phyloP scores from a whole-genome alignment of 2,329 filamentous ascomycete genomes.

The Epichloe aotearoae region DNA sequence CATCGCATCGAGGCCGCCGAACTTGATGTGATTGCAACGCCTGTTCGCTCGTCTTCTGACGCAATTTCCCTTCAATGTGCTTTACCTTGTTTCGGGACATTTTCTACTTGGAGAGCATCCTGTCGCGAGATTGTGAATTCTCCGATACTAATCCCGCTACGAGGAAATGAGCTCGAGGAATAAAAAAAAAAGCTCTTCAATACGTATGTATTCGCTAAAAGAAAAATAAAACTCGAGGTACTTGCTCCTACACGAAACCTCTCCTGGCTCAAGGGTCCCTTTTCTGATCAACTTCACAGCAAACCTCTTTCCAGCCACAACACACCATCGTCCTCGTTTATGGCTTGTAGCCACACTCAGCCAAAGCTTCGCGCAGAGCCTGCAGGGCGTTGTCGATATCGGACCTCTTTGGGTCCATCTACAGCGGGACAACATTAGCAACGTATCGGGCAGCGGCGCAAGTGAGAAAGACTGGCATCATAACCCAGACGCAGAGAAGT shows the following conservation, averaged over 20 bases:
- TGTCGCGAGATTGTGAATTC: too few relatives aligned
- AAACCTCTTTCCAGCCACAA: neutral
- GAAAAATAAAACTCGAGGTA: neutral
- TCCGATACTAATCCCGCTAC: too few relatives aligned
- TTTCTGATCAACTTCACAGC: neutral
- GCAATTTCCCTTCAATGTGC: too few relatives aligned
- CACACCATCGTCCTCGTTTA: neutral
- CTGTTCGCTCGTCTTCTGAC: too few relatives aligned
- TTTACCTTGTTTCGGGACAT: too few relatives aligned
- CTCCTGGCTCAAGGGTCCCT: neutral
- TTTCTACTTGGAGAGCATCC: too few relatives aligned
- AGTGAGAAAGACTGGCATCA: neutral
- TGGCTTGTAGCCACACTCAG: constrained; percentile 56
- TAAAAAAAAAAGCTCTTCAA: too few relatives aligned
- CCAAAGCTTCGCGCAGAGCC: constrained; percentile 60
- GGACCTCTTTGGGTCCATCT: constrained; percentile 61
- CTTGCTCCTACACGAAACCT: neutral
- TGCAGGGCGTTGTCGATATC: constrained; percentile 78
- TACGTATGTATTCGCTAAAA: neutral
- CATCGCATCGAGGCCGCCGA: too few relatives aligned
- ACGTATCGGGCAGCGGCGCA: neutral
- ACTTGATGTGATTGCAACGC: too few relatives aligned
- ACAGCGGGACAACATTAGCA: neutral
- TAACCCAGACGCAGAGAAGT: neutral
- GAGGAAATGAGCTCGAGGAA: too few relatives aligned